Evolutionary conservation across 2,329 filamentous ascomycete genomes (phyloP), one percentile per base, ranked within the genome.

Genomic region (Scytalidium lignicola): DNA sequence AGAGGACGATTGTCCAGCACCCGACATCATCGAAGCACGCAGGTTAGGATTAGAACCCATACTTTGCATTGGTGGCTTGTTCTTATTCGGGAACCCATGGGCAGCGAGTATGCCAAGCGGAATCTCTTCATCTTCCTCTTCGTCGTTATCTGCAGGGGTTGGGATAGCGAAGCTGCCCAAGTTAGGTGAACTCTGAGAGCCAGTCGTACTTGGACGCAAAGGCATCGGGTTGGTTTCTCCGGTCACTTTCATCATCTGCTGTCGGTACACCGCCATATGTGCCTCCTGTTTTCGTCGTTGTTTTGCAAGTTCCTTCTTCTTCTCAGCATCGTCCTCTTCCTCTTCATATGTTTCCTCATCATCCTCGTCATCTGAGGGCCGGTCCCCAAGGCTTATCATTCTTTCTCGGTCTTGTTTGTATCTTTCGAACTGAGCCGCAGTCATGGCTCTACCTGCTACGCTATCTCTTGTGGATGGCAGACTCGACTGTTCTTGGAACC

Each of bases 211-310:
- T n/a, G 82, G 79, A 21, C 75, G 66, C 10, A 71, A 62, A 13
- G 75, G 66, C 12, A 68, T 57, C 40, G 71, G 69, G 67, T 75
- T 66, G 19, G 82, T 71, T 58, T 92, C 88, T 43, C 90, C 90
- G 1, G 90, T 95, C 23, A 93, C 86, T 69, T 95, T 95, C 87
- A 92, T 95, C 90, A 95, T 96, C 68, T 93, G 88, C 66, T 96
- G 90, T 50, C 90, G 82, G 66, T 95, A 95, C 1, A 95, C 85
- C 1, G 89, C 79, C 74, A 96, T 85, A 65, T 93, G 89, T 12
- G 90, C 90, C 67, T 95, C 89, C 65, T 96, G 90, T 73, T 91
- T 93, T 60, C 83, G 81, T 55, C 90, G 78, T 65, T 93, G 88
- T 64, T 84, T 87, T 17, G 85, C 82, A 43, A 86, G 76, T 62